Evolutionary conservation across 2,329 filamentous ascomycete species (phyloP).

Genomic region (Sporothrix dimorphospora): DNA sequence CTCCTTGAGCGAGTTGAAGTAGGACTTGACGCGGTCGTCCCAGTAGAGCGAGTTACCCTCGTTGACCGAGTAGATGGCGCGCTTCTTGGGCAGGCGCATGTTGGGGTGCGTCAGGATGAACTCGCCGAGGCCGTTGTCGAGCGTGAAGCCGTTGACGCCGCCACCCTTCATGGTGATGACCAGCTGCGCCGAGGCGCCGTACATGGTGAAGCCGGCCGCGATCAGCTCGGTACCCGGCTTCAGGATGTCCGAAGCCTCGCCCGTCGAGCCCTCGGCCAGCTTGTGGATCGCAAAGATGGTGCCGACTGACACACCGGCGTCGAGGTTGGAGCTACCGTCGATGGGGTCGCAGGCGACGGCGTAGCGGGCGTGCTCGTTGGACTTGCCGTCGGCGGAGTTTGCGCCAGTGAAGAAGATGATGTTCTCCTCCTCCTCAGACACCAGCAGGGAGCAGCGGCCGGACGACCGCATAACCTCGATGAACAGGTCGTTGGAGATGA

Average conservation of each 20-base stretch:
- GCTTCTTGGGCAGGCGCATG: slow-evolving; percentile 81
- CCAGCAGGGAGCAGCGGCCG: slow-evolving; percentile 84
- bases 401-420: slow-evolving; percentile 76
- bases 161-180: slow-evolving; percentile 96
- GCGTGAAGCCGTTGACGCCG: slow-evolving; percentile 93
- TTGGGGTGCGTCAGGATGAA: slow-evolving; percentile 97
- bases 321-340: slow-evolving; percentile 95
- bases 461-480: slow-evolving; percentile 93
- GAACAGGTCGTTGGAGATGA: slow-evolving; percentile 98
- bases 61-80: slow-evolving; percentile 95
- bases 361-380: slow-evolving; percentile 70
- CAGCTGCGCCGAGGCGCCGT: slow-evolving; percentile 92
- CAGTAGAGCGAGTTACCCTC: slow-evolving; percentile 98
- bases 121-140: slow-evolving; percentile 95
- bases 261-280: slow-evolving; percentile 73
- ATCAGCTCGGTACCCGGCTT: slow-evolving; percentile 89
- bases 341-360: slow-evolving; percentile 97
- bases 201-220: slow-evolving; percentile 99
- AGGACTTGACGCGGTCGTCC: slow-evolving; percentile 83
- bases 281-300: slow-evolving; percentile 97
- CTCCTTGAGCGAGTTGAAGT: slow-evolving; percentile 87
- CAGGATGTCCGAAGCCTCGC: slow-evolving; percentile 82
- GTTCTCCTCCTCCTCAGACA: slow-evolving; percentile 98
- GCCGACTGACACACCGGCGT: slow-evolving; percentile 95
- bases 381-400: slow-evolving; percentile 52